phyloP scores from a whole-genome alignment of 179 eudicot species.

The Silene noctiflora region DNA sequence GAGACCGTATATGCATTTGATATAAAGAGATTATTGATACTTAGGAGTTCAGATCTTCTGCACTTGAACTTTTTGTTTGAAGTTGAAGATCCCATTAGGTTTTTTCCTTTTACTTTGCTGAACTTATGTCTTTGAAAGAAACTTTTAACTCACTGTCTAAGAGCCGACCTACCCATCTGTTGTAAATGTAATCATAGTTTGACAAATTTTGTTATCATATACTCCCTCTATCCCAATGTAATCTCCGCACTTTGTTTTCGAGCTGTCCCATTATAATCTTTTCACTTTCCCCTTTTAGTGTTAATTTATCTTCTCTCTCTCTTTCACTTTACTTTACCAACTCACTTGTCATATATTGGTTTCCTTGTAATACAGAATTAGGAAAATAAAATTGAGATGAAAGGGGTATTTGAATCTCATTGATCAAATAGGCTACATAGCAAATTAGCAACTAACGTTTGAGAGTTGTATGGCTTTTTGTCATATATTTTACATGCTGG shows the following conservation, averaged over 20 bases:
- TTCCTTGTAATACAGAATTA: no score
- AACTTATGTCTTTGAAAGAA: background rate
- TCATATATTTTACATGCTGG: background rate
- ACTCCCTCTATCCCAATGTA: no score
- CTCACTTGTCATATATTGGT: no score
- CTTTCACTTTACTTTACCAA: no score
- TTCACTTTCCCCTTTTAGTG: no score
- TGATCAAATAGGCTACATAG: background rate
- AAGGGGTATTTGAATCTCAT: background rate
- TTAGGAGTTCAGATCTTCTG: conserved; percentile 1
- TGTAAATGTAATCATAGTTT: background rate
- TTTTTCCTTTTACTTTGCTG: background rate
- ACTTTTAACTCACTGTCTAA: background rate
- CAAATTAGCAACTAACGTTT: background rate
- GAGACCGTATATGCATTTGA: background rate
- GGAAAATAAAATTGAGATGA: no score
- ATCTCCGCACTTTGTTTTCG: no score
- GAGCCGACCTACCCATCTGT: background rate
- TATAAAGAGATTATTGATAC: background rate
- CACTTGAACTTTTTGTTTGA: background rate
- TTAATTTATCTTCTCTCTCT: no score
- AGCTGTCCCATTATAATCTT: no score
- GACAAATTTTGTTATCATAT: background rate
- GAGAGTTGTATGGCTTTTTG: background rate
- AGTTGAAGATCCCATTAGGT: background rate